These are phyloP conservation scores for Syzygium aromaticum DNA, from an alignment of 345 rosid species.

Conservation along the genomic window DNA sequence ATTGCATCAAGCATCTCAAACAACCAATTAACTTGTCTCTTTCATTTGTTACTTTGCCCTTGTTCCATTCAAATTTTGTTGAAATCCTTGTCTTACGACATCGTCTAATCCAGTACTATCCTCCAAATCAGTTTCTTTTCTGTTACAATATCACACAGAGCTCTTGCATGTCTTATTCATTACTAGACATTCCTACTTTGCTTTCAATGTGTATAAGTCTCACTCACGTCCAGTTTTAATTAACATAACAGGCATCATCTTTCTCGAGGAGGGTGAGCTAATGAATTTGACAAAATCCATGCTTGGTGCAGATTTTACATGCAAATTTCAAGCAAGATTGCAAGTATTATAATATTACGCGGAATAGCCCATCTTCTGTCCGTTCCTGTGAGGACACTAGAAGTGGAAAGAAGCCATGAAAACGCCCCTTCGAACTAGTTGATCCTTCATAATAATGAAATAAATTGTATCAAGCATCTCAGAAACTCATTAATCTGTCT, in stretches of 20 bases:
- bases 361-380: background rate
- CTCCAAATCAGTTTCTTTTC: background rate
- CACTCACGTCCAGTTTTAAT: no score
- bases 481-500: no score
- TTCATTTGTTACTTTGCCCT: no score
- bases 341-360: background rate
- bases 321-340: background rate
- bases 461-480: no score
- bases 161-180: background rate
- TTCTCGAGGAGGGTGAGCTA: background rate
- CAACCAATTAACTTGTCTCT: no score
- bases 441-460: no score
- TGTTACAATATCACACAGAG: background rate
- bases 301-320: background rate
- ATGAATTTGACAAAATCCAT: background rate
- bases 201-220: background rate
- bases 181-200: background rate
- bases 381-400: background rate
- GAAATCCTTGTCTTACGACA: no score
- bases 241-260: background rate
- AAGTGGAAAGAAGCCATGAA: background rate
- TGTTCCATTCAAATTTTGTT: no score
- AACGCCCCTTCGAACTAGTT: no score
- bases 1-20: no score
- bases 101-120: no score